phyloP scores from a whole-genome alignment of 352 stramenopile genomes.

The Pythium sp. region DNA sequence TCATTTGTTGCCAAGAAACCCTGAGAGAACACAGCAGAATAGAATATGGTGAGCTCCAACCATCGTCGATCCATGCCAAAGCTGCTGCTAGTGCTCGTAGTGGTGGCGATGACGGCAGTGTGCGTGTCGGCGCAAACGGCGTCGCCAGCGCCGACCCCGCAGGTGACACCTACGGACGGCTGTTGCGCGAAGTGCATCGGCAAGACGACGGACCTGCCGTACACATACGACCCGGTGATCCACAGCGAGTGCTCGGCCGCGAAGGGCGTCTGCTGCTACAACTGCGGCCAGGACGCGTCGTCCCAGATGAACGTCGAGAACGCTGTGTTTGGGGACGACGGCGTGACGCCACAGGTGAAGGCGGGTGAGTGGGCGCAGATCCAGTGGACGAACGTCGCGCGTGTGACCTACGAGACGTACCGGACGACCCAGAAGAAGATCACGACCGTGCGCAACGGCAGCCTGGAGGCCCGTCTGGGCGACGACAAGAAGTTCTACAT shows the following conservation, averaged over 20 bases:
- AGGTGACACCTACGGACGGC: constrained; percentile 29
- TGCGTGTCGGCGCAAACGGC: neutral
- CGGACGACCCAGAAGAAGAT: constrained; percentile 30
- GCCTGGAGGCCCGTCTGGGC: constrained; percentile 24
- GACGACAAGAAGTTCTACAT: constrained; percentile 30
- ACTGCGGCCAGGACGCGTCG: constrained; percentile 36
- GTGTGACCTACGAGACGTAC: constrained; percentile 41
- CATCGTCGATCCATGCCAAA: neutral
- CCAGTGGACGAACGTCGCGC: constrained; percentile 27
- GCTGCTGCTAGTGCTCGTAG: neutral
- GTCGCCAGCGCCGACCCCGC: constrained; percentile 14
- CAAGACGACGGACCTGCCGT: constrained; percentile 49
- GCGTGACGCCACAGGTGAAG: constrained; percentile 47
- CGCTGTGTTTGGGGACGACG: constrained; percentile 42
- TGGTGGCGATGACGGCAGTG: too few species aligned
- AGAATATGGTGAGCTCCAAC: neutral
- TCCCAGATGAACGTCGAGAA: constrained; percentile 26
- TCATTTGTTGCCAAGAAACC: neutral
- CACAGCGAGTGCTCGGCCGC: constrained; percentile 48
- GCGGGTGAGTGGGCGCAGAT: constrained; percentile 39
- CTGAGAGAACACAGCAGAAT: neutral
- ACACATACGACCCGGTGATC: constrained; percentile 69
- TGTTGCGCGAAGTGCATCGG: constrained; percentile 70
- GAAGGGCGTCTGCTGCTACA: constrained; percentile 68
- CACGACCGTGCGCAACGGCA: constrained; percentile 34